Evolutionary conservation across 2,329 filamentous ascomycete species (phyloP).

Genomic region (Botryotinia convoluta): DNA sequence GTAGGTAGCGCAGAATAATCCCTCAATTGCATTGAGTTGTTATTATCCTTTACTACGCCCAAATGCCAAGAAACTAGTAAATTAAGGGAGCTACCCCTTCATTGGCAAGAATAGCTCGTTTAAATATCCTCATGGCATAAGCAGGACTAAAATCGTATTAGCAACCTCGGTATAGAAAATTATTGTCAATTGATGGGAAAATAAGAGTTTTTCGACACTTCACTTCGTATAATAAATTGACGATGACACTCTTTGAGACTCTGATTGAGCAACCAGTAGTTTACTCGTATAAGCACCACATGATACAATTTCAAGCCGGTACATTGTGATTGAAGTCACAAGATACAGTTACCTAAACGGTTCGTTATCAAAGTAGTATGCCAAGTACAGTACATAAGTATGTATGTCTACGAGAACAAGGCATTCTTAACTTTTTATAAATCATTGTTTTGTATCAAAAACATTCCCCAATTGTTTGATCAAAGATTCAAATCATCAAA

Average conservation of each 20-base stretch:
- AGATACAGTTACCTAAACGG: neutral
- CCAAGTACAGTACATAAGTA: neutral
- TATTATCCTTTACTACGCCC: neutral
- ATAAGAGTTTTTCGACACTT: neutral
- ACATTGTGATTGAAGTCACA: neutral
- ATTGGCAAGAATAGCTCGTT: neutral
- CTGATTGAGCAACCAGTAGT: neutral
- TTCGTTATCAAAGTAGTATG: neutral
- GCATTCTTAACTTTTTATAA: neutral
- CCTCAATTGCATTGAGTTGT: neutral
- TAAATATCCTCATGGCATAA: neutral
- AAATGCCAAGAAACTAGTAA: neutral
- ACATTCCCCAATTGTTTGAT: neutral
- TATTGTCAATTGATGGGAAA: neutral
- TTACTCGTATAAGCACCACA: neutral
- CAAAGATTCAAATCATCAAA: neutral
- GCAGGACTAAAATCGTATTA: neutral
- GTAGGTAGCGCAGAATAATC: neutral
- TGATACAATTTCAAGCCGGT: neutral
- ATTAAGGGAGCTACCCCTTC: neutral
- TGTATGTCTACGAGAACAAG: neutral
- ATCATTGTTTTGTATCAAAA: neutral
- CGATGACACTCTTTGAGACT: neutral
- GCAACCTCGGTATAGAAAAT: neutral
- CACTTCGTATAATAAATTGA: neutral